Conservation (phyloP, 1,139 yeast genomes). For the Sugiyamaella pinicola region DNA sequence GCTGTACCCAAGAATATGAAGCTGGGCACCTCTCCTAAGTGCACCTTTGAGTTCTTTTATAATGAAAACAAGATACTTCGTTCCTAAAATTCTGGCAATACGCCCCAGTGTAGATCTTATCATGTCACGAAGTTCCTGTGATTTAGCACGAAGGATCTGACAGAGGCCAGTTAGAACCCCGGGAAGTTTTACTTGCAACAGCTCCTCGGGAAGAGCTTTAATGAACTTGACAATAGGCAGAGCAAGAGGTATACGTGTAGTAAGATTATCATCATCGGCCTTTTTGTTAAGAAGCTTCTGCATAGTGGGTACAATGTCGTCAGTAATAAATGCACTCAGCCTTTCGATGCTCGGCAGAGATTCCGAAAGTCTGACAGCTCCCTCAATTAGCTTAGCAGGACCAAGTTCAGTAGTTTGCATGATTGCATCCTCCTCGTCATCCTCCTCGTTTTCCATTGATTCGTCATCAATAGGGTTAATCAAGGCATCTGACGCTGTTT, state of each 20-base stretch:
- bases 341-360: slow-evolving; percentile 45
- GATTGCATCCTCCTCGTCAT: slow-evolving; percentile 15
- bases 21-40: slow-evolving; percentile 84
- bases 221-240: slow-evolving; percentile 78
- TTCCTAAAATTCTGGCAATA: slow-evolving; percentile 66
- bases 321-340: slow-evolving; percentile 49
- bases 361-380: slow-evolving; percentile 32
- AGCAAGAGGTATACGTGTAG: slow-evolving; percentile 74
- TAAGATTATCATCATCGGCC: slow-evolving; percentile 59
- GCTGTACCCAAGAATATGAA: slow-evolving; percentile 89
- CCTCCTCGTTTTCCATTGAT: slow-evolving; percentile 20
- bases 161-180: slow-evolving; percentile 82
- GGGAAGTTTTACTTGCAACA: slow-evolving; percentile 64
- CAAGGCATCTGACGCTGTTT: slow-evolving; percentile 62
- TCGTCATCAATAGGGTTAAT: slow-evolving; percentile 9
- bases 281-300: slow-evolving; percentile 52
- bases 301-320: slow-evolving; percentile 57
- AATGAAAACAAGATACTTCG: slow-evolving; percentile 71
- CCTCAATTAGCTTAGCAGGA: slow-evolving; percentile 17
- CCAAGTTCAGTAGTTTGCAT: not conserved
- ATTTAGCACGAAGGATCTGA: slow-evolving; percentile 82
- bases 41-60: slow-evolving; percentile 78
- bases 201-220: slow-evolving; percentile 61
- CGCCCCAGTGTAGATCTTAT: slow-evolving; percentile 75
- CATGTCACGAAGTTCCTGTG: slow-evolving; percentile 87